phyloP scores from a whole-genome alignment of 129 eudicot genomes.

The Ambrosia artemisiifolia region DNA sequence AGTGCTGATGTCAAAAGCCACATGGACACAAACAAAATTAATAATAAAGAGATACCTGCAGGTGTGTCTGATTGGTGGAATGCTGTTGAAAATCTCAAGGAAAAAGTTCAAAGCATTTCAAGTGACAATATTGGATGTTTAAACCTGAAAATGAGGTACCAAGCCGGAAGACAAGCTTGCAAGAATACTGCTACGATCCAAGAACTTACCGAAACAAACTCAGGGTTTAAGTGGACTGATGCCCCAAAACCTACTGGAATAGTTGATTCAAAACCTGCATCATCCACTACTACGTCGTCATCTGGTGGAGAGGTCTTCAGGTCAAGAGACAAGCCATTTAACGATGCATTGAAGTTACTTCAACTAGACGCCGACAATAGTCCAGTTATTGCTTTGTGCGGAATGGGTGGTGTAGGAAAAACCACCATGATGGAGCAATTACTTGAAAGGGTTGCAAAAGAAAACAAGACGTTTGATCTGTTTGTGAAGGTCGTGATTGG shows the following conservation, averaged over 20 bases:
- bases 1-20: conserved; percentile 7
- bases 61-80: conserved; percentile 12
- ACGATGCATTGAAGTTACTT: neutral
- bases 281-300: neutral
- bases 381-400: conserved; percentile 16
- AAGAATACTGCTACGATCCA: neutral
- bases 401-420: conserved; percentile 28
- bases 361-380: neutral
- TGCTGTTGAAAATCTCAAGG: conserved; percentile 6
- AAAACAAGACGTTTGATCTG: neutral
- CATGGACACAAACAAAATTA: neutral
- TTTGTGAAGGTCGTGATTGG: conserved; percentile 19
- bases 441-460: neutral
- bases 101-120: neutral
- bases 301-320: neutral
- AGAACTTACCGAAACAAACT: neutral
- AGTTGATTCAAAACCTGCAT: neutral
- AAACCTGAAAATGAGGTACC: conserved; percentile 9
- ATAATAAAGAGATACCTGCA: conserved; percentile 3
- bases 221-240: neutral
- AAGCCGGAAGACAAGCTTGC: neutral
- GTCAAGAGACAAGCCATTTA: neutral
- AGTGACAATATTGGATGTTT: neutral
- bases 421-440: conserved; percentile 30
- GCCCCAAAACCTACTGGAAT: conserved; percentile 4